Base-by-base conservation (phyloP, 495 filamentous ascomycete species). In the Xylaria grammica region DNA sequence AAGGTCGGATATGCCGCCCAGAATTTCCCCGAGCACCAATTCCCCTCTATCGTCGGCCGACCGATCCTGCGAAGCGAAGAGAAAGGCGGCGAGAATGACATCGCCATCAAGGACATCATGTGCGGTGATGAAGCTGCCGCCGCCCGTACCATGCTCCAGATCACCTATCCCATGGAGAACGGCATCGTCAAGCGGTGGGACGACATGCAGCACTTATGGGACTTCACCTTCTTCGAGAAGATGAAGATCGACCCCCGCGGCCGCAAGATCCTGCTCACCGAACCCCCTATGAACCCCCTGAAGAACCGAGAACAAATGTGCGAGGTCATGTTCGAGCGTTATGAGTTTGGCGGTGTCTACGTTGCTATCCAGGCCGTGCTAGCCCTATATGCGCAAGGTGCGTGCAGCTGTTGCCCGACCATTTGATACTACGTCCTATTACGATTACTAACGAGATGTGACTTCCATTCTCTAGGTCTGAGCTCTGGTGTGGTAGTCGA, bases 161-260 rank as follows among this genome's bases (percentile, higher is more conserved):
- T 99, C 70, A 94, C 87, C 74, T 98, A 98, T 77, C 95, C 95
- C 70, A 99, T 99, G 95, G 96, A 98, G 75, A 98, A 98, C 78
- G 95, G 95, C 71, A 97, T 99, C 67, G 91, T 99, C 59, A 98
- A 98, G 86, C 91, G 90, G 70, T 99, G 96, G 96, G 95, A 98
- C 70, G 96, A 99, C 78, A 97, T 98, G 94, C 90, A 96, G 80
- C 95, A 98, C 73, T 86, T 99, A 53, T 99, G 96, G 96, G 94
- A 99, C 81, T 98, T 94, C 78, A 98, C 95, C 45, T 98, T 99
- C 78, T 88, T 84, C 75, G 95, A 98, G 72, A 97, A 97, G 85
- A 89, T 99, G 87, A 87, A 91, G 75, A 84, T 99, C 72, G 90
- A 98, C 74, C 87, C 95, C 20, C 89, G 88, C 46, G 93, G 90